Evolutionary conservation across 2,329 filamentous ascomycete species (phyloP).

Genomic region (Dothistroma septosporum): DNA sequence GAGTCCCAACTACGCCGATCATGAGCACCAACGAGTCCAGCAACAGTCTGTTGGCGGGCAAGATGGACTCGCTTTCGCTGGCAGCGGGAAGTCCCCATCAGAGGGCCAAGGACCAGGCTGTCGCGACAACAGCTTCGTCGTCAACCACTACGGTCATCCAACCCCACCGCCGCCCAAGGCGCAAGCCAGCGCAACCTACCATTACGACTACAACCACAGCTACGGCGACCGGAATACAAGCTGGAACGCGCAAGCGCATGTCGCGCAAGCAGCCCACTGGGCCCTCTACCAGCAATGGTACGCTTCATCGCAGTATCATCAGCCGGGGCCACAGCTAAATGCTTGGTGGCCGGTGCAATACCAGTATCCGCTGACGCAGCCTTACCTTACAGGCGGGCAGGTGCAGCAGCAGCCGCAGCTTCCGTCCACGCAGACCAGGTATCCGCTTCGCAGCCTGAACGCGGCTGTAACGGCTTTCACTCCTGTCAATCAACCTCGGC

Average conservation of each 20-base stretch:
- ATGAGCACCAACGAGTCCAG: neutral
- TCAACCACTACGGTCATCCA: neutral
- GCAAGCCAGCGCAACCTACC: neutral
- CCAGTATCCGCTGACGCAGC: conserved; percentile 3
- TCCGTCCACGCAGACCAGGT: neutral
- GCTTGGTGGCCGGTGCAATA: neutral
- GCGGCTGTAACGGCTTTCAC: conserved; percentile 2
- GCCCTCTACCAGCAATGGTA: neutral
- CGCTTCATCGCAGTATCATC: neutral
- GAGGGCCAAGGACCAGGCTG: neutral
- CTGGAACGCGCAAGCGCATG: neutral
- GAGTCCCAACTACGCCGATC: neutral
- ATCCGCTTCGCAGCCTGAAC: neutral
- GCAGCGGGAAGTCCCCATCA: neutral
- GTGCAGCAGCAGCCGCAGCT: neutral
- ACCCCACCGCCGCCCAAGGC: neutral
- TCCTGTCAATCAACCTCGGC: neutral
- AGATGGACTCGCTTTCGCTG: neutral
- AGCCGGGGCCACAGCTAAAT: neutral
- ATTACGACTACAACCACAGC: neutral
- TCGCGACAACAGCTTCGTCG: neutral
- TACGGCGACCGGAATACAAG: neutral
- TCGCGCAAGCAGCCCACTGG: neutral
- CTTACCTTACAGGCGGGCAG: neutral
- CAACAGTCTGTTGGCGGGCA: neutral